Evolutionary conservation across 352 stramenopile genomes (phyloP).

Genomic region (Globisporangium parvum): DNA sequence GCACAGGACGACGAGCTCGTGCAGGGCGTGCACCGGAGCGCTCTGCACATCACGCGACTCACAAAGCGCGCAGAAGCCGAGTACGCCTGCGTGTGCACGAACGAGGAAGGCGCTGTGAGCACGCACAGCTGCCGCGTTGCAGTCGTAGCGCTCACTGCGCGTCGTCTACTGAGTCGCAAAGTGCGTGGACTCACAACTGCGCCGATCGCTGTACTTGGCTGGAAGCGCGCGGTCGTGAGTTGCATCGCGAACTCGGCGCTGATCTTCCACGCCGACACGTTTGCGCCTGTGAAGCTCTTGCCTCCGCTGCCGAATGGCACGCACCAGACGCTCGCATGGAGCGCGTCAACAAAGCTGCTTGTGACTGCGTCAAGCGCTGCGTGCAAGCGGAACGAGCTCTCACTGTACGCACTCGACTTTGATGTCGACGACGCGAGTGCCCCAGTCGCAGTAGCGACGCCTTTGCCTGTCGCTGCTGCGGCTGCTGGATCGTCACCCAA

Average conservation of each 20-base stretch:
- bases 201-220: constrained; percentile 11
- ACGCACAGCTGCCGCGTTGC: constrained; percentile 29
- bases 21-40: constrained; percentile 22
- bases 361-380: constrained; percentile 11
- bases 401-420: constrained; percentile 23
- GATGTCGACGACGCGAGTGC: no score
- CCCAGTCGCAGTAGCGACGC: no score
- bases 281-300: constrained; percentile 9
- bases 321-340: constrained; percentile 16
- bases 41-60: constrained; percentile 31
- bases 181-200: constrained; percentile 24
- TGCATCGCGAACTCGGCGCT: constrained; percentile 16
- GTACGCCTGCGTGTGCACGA: constrained; percentile 57
- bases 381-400: constrained; percentile 11
- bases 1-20: constrained; percentile 6
- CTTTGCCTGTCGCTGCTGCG: no score
- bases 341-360: constrained; percentile 18
- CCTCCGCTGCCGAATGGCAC: constrained; percentile 6
- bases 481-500: constrained; percentile 3
- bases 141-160: constrained; percentile 20
- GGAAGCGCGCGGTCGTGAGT: constrained; percentile 11
- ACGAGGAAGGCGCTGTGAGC: constrained; percentile 43
- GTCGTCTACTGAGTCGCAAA: constrained; percentile 17
- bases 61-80: constrained; percentile 39
- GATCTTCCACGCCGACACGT: constrained; percentile 20